Evolutionary conservation across 2,329 filamentous ascomycete genomes (phyloP).

Genomic region (Penicillium rolfsii): DNA sequence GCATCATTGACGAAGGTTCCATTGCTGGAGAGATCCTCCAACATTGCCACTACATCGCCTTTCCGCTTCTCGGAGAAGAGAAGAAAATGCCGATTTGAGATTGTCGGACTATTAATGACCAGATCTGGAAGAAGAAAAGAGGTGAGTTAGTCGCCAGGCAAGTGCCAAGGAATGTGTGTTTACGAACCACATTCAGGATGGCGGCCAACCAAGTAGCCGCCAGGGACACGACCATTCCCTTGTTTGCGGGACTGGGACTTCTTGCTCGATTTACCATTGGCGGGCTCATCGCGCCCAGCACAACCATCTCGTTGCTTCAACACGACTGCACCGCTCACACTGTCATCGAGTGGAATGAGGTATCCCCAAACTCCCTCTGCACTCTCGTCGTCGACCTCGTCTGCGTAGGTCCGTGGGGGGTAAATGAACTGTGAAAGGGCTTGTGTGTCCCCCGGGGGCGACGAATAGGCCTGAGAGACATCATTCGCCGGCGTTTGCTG

Average conservation of each 20-base stretch:
- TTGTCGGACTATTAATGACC: constrained; percentile 72
- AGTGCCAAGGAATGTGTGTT: background rate
- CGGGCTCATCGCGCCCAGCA: constrained; percentile 49
- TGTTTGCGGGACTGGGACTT: constrained; percentile 56
- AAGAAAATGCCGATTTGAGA: constrained; percentile 76
- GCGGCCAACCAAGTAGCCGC: constrained; percentile 87
- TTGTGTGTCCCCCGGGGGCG: constrained; percentile 76
- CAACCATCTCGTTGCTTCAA: constrained; percentile 75
- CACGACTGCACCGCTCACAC: constrained; percentile 70
- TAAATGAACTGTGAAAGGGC: constrained; percentile 79
- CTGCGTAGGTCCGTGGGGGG: constrained; percentile 70
- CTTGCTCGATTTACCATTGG: constrained; percentile 41
- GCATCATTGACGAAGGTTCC: constrained; percentile 95
- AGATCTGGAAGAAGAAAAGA: constrained; percentile 58
- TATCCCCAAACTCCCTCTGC: constrained; percentile 95
- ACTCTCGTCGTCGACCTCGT: constrained; percentile 83
- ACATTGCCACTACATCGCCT: constrained; percentile 66
- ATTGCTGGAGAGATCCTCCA: constrained; percentile 94
- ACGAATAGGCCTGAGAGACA: constrained; percentile 52
- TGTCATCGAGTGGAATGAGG: constrained; percentile 76
- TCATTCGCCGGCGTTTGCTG: constrained; percentile 49
- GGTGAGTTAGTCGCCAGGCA: constrained; percentile 20
- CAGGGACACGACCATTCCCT: constrained; percentile 63
- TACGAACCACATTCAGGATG: constrained; percentile 89
- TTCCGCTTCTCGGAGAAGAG: constrained; percentile 60